phyloP scores from a whole-genome alignment of 202 grass and related monocot genomes.

The Panicum hallii region DNA sequence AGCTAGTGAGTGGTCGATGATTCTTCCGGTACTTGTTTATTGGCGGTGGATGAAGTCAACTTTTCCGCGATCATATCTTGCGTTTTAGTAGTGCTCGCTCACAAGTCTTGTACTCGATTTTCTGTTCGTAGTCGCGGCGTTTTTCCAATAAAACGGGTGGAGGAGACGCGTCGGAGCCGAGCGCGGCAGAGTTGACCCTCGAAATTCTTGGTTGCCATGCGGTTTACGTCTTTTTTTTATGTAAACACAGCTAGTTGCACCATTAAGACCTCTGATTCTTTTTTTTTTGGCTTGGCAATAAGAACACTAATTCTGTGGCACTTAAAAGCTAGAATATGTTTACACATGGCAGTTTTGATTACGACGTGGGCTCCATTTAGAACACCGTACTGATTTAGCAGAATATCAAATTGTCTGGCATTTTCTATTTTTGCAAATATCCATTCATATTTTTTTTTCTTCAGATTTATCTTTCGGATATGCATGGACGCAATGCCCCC shows the following conservation, averaged over 20 bases:
- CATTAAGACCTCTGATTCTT: neutral
- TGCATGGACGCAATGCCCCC: too few species aligned
- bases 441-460: neutral
- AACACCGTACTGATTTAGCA: too few species aligned
- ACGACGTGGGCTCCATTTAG: neutral
- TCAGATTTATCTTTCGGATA: neutral
- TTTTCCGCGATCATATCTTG: slow-evolving; percentile 15
- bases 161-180: neutral
- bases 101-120: neutral
- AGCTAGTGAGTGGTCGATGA: neutral
- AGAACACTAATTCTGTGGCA: neutral
- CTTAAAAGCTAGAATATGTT: neutral
- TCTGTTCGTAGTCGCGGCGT: neutral
- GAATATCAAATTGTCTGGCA: neutral
- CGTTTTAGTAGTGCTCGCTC: neutral
- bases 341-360: neutral
- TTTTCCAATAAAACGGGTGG: slow-evolving; percentile 31
- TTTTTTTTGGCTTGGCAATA: too few species aligned
- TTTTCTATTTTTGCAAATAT: neutral
- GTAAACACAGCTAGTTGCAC: neutral
- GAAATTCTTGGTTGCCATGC: neutral
- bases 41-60: slow-evolving; percentile 34
- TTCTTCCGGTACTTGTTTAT: neutral
- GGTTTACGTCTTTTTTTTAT: neutral
- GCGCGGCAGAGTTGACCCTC: slow-evolving; percentile 19